Evolutionary conservation across 257 asterid genomes (phyloP).

Genomic region (Nicotiana undulata): DNA sequence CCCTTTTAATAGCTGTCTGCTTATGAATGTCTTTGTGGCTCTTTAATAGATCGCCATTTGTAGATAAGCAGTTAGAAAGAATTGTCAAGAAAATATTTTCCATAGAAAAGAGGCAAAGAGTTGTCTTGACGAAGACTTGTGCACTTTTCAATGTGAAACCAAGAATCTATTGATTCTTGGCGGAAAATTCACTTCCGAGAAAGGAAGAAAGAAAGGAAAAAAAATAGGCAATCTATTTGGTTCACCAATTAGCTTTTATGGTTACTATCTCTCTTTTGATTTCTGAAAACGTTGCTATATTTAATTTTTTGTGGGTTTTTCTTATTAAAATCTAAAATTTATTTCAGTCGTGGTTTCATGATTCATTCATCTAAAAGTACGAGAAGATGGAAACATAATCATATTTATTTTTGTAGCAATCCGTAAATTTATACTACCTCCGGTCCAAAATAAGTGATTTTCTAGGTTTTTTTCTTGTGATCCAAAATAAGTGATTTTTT

Average conservation of each 20-base stretch:
- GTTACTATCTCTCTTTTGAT: not conserved
- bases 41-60: not conserved
- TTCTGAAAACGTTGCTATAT: not conserved
- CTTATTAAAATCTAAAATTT: not conserved
- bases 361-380: not conserved
- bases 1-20: no score
- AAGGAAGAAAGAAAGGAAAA: not conserved
- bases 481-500: no score
- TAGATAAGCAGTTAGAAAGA: not conserved
- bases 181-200: not conserved
- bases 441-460: no score
- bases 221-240: not conserved
- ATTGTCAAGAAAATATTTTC: not conserved
- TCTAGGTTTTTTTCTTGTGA: no score
- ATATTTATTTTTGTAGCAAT: not conserved
- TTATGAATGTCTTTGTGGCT: not conserved
- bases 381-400: not conserved
- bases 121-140: not conserved
- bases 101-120: not conserved
- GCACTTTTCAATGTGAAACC: conserved; percentile 1
- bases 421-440: no score
- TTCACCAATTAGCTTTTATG: not conserved
- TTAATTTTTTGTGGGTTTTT: not conserved
- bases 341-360: no score
- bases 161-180: conserved; percentile 1